Percentiles rank a stretch among this genome's conserved stretches.
Evolutionary conservation across 1,139 yeast genomes (phyloP).

Genomic region (Kurtzmaniella quercitrusa): DNA sequence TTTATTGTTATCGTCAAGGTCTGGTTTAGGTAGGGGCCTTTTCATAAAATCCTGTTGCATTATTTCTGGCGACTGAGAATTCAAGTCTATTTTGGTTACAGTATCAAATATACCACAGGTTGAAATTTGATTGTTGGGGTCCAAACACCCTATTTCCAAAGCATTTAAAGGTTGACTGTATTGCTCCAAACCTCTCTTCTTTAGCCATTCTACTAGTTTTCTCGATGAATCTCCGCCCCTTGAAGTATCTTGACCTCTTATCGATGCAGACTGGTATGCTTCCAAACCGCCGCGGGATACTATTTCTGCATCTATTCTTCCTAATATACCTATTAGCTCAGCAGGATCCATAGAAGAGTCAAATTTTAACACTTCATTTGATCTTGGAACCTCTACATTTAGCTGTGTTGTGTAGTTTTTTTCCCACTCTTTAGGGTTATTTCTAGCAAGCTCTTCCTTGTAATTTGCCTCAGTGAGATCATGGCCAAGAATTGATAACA

Average conservation of each 20-base stretch:
- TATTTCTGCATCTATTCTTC: conserved; percentile 57
- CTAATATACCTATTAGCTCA: conserved; percentile 31
- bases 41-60: conserved; percentile 80
- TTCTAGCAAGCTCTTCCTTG: conserved; percentile 10
- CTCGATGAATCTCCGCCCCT: conserved; percentile 94
- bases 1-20: conserved; percentile 11
- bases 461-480: conserved; percentile 25
- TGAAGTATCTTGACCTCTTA: conserved; percentile 69
- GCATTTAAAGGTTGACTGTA: conserved; percentile 29
- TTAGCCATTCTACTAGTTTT: conserved; percentile 65
- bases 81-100: conserved; percentile 69
- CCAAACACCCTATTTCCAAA: conserved; percentile 79
- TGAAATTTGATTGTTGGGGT: conserved; percentile 66
- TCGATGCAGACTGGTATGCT: conserved; percentile 82
- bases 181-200: conserved; percentile 8
- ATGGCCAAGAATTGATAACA: conserved; percentile 21
- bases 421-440: conserved; percentile 1
- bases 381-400: background rate
- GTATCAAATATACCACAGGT: conserved; percentile 43
- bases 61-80: conserved; percentile 72
- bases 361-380: conserved; percentile 13
- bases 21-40: conserved; percentile 51
- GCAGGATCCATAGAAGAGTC: conserved; percentile 14
- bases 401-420: background rate
- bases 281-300: conserved; percentile 63